These are phyloP conservation scores for Zygosaccharomyces lentus DNA, from an alignment of 805 yeast species.

Conservation along the genomic window DNA sequence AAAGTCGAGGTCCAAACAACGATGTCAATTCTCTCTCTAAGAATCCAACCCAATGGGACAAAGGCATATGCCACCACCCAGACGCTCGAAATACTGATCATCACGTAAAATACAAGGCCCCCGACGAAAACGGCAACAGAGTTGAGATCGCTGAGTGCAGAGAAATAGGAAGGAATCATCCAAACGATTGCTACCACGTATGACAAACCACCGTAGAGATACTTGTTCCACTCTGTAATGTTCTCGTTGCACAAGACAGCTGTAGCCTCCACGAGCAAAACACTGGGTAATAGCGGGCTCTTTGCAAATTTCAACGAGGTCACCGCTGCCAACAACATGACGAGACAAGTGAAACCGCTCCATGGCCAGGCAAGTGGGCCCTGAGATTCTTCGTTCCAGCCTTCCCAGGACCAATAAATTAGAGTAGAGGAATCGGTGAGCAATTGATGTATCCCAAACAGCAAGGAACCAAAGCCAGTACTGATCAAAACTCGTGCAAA, in stretches of 20 bases:
- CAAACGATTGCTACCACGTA: slow-evolving; percentile 64
- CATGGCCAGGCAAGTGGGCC: slow-evolving; percentile 66
- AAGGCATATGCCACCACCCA: slow-evolving; percentile 99
- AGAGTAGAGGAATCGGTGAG: slow-evolving; percentile 80
- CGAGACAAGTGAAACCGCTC: slow-evolving; percentile 60
- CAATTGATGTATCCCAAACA: slow-evolving; percentile 69
- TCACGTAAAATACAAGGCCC: slow-evolving; percentile 46
- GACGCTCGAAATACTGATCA: slow-evolving; percentile 74
- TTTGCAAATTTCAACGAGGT: slow-evolving; percentile 17
- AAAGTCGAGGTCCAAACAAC: slow-evolving; percentile 56
- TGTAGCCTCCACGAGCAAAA: slow-evolving; percentile 30
- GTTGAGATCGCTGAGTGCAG: slow-evolving; percentile 49
- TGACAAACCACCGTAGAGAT: slow-evolving; percentile 59
- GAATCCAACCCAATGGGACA: slow-evolving; percentile 87
- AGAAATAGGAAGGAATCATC: slow-evolving; percentile 58
- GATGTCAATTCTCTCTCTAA: slow-evolving; percentile 85
- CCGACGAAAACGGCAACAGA: slow-evolving; percentile 52
- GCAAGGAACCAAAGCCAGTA: slow-evolving; percentile 69
- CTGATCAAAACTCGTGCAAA: slow-evolving; percentile 33
- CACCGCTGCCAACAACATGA: slow-evolving; percentile 55
- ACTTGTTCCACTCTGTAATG: slow-evolving; percentile 30
- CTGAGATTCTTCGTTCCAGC: slow-evolving; percentile 84
- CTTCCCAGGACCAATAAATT: slow-evolving; percentile 96
- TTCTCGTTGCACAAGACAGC: slow-evolving; percentile 21
- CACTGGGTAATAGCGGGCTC: slow-evolving; percentile 26